Evolutionary conservation across 257 asterid species (phyloP).

Genomic region (Nyctanthes arbortristis): DNA sequence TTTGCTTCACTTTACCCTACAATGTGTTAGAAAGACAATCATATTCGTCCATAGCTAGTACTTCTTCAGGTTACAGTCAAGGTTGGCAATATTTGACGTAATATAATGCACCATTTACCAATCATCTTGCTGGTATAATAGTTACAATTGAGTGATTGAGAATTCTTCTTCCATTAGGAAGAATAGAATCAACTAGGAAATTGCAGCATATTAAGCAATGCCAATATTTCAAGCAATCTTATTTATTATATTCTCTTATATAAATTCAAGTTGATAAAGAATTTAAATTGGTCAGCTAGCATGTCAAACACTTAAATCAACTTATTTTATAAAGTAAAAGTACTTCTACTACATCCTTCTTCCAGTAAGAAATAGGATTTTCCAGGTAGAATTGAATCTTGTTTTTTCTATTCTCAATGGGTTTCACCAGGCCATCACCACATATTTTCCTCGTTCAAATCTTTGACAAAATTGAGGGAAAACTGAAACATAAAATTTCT

Average conservation of each 20-base stretch:
- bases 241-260: background rate
- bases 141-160: background rate
- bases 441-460: background rate
- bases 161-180: background rate
- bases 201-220: background rate
- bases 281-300: background rate
- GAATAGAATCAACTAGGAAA: background rate
- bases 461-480: too few species aligned
- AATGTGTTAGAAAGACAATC: conserved; percentile 5
- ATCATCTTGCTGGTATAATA: background rate
- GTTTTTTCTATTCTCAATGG: background rate
- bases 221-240: background rate
- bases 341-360: background rate
- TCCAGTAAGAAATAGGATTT: background rate
- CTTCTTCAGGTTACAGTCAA: background rate
- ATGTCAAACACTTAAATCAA: background rate
- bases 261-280: background rate
- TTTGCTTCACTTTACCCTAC: conserved; percentile 98
- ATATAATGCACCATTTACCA: background rate
- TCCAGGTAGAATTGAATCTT: background rate
- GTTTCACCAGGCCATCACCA: background rate
- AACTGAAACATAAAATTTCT: too few species aligned
- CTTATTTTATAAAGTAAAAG: background rate
- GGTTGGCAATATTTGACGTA: background rate
- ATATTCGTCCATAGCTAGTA: conserved; percentile 20